Percentiles rank a stretch among this genome's conserved stretches.
phyloP scores from a whole-genome alignment of 1,284 basidiomycete genomes.

The Ceratobasidium papillatum region DNA sequence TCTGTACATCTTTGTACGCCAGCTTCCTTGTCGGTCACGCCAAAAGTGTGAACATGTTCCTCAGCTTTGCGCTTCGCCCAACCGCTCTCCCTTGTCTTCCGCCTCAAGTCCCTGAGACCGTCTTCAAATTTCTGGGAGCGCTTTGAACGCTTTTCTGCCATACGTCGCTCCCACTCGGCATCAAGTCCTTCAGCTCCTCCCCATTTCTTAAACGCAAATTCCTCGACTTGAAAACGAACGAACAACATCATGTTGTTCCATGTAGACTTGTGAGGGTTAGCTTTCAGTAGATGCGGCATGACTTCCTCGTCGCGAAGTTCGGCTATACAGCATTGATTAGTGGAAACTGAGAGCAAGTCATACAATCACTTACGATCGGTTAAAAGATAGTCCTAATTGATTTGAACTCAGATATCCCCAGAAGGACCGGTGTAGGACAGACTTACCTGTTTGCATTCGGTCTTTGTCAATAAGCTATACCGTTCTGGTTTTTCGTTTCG shows the following conservation, averaged over 20 bases:
- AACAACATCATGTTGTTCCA: conserved; percentile 99
- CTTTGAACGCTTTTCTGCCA: conserved; percentile 86
- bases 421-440: neutral
- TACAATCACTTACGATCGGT: conserved; percentile 73
- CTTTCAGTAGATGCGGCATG: conserved; percentile 92
- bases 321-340: conserved; percentile 58
- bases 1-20: conserved; percentile 79
- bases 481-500: conserved; percentile 89
- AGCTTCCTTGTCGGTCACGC: conserved; percentile 61
- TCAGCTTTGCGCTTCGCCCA: conserved; percentile 89
- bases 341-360: neutral
- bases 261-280: conserved; percentile 96
- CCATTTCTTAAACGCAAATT: conserved; percentile 98
- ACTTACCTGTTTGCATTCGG: conserved; percentile 93
- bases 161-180: conserved; percentile 83
- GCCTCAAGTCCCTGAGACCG: conserved; percentile 80
- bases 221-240: conserved; percentile 92
- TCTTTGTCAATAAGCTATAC: conserved; percentile 96
- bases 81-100: conserved; percentile 85
- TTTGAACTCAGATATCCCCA: neutral
- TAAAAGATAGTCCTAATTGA: conserved; percentile 80
- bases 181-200: conserved; percentile 92
- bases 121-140: conserved; percentile 94
- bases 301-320: conserved; percentile 92
- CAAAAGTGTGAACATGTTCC: conserved; percentile 86